Evolutionary conservation across 1,139 yeast species (phyloP), one percentile per base, ranked within the genome.

Genomic region (Magnusiomyces clavatus): DNA sequence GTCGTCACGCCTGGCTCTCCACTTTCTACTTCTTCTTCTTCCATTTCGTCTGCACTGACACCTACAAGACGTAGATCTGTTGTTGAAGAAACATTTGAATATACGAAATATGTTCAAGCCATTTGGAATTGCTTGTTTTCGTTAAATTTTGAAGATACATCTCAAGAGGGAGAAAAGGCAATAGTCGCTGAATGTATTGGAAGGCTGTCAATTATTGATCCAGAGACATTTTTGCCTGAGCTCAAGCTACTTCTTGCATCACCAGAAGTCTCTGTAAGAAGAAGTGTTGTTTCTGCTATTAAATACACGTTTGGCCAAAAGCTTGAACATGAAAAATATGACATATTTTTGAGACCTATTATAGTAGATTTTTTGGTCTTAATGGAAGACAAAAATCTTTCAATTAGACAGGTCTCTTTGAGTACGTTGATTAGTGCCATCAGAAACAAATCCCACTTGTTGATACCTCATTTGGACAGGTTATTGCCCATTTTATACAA

Each of bases 401-500:
- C 58, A 19, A 60, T 65, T 49, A 56, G 83, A 58, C 85, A 81
- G 62, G 72, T 80, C 19, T 77, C 84, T 1, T 71, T 82, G 43
- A 77, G 81, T 11, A 80, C 84, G 14, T 66, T 84, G 49, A 75
- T 81, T 13, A 76, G 86, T 4, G 82, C 82, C 0, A 69, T 82
- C 37, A 85, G 82, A 65, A 81, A 77, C 60, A 77, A 75, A 57
- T 84, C 86, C 2, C 61, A 66, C 4, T 62, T 75, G 36, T 70
- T 83, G 14, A 68, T 77, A 11, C 77, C 81, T 1, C 71, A 74
- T 50, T 66, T 82, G 56, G 69, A 76, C 14, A 69, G 72, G 46
- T 73, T 84, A 51, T 65, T 84, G 43, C 81, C 84, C 0, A 64
- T 69, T 1, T 68, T 86, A 4, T 77, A 76, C 58, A 72, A 71